Percentiles rank a stretch among this genome's conserved stretches.
Conservation (phyloP, 768 basidiomycete species). For the Rhizopogon rudus region DNA sequence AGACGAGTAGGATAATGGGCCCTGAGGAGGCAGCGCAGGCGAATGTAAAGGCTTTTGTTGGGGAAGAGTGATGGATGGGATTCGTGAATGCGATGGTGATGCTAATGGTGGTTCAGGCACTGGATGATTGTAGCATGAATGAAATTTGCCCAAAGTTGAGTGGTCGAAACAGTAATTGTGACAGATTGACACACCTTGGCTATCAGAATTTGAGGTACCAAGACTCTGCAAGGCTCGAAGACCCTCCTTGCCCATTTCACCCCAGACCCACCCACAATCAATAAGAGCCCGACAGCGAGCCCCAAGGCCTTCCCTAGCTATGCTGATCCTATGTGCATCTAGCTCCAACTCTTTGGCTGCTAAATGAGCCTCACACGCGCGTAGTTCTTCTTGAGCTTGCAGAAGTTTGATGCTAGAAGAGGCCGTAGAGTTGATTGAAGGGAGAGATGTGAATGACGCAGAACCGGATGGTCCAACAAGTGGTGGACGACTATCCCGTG, state of each 20-base stretch:
- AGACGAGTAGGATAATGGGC: slow-evolving; percentile 32
- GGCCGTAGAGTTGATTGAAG: slow-evolving; percentile 24
- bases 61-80: background rate
- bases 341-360: slow-evolving; percentile 66
- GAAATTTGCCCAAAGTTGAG: too few species aligned
- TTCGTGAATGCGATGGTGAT: slow-evolving; percentile 2
- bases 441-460: slow-evolving; percentile 39
- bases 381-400: slow-evolving; percentile 69
- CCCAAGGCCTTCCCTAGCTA: slow-evolving; percentile 58
- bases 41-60: slow-evolving; percentile 5
- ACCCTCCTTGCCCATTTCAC: slow-evolving; percentile 61
- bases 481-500: slow-evolving; percentile 34
- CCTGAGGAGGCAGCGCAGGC: slow-evolving; percentile 8
- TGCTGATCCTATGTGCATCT: slow-evolving; percentile 42
- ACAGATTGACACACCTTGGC: slow-evolving; percentile 1
- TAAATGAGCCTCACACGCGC: slow-evolving; percentile 77
- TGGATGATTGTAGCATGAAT: background rate
- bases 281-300: slow-evolving; percentile 60
- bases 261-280: slow-evolving; percentile 66
- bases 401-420: slow-evolving; percentile 42
- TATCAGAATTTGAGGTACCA: background rate
- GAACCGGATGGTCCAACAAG: slow-evolving; percentile 28
- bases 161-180: background rate
- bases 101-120: background rate
- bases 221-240: slow-evolving; percentile 27